Conservation (phyloP, 352 stramenopile genomes). For the Thalassiosira hispida region DNA sequence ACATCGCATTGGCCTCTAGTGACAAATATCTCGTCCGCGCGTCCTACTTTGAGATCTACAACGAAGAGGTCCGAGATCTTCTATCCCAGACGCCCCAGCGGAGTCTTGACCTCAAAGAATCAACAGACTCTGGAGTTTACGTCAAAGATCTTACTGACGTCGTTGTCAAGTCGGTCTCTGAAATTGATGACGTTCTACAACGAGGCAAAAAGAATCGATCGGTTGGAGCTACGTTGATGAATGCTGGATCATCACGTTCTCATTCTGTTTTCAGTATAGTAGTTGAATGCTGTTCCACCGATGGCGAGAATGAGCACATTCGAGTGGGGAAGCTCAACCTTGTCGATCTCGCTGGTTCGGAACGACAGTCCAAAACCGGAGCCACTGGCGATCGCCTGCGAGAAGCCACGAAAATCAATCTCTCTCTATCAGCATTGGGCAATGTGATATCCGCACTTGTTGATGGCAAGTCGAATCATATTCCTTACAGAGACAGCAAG, state of each 20-base stretch:
- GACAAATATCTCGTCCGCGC: slow-evolving; percentile 95
- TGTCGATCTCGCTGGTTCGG: slow-evolving; percentile 92
- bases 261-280: slow-evolving; percentile 97
- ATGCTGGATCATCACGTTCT: slow-evolving; percentile 93
- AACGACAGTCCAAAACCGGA: slow-evolving; percentile 94
- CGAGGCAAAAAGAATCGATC: slow-evolving; percentile 93
- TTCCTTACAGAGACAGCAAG: slow-evolving; percentile 96
- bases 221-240: slow-evolving; percentile 96
- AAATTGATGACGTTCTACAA: slow-evolving; percentile 93
- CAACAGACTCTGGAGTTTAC: slow-evolving; percentile 93
- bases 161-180: slow-evolving; percentile 75
- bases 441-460: slow-evolving; percentile 90
- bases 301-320: slow-evolving; percentile 89
- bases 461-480: slow-evolving; percentile 91
- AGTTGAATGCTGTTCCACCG: slow-evolving; percentile 90
- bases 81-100: slow-evolving; percentile 89
- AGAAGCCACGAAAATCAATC: slow-evolving; percentile 93
- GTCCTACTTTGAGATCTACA: slow-evolving; percentile 97
- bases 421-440: slow-evolving; percentile 91
- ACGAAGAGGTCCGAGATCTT: slow-evolving; percentile 96
- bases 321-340: slow-evolving; percentile 96
- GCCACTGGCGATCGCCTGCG: slow-evolving; percentile 93
- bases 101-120: slow-evolving; percentile 92
- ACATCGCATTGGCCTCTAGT: slow-evolving; percentile 89
- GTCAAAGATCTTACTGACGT: slow-evolving; percentile 91